A percentile compares a stretch with the other conserved stretches of the same genome.
phyloP scores from a whole-genome alignment of 2,329 filamentous ascomycete species.

The Bipolaris sorokiniana region DNA sequence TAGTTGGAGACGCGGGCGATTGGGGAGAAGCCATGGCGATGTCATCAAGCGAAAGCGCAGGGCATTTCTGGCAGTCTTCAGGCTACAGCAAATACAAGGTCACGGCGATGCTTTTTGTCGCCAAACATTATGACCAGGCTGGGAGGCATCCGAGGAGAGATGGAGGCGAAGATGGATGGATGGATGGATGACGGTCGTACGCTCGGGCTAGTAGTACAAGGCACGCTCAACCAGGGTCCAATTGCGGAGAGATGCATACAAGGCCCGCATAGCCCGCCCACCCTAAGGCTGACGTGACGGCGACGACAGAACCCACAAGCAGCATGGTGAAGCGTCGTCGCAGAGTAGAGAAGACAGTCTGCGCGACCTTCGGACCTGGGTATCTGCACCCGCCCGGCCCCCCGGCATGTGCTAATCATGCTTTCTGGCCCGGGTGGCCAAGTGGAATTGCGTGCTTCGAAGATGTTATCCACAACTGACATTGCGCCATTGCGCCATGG shows the following conservation, averaged over 20 bases:
- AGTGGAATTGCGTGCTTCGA: slow-evolving; percentile 21
- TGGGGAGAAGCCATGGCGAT: slow-evolving; percentile 44
- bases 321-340: too few relatives aligned
- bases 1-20: slow-evolving; percentile 51
- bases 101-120: neutral
- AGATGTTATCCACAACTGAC: slow-evolving; percentile 17
- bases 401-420: slow-evolving; percentile 1
- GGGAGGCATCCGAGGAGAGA: neutral
- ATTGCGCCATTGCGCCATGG: slow-evolving; percentile 21
- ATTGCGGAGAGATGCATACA: slow-evolving; percentile 1
- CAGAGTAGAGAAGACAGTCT: neutral
- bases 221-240: neutral
- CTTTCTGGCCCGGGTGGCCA: neutral
- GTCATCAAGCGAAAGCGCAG: neutral
- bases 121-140: slow-evolving; percentile 1
- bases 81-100: neutral
- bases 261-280: neutral
- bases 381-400: neutral
- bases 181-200: neutral
- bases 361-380: neutral
- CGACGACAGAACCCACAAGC: neutral
- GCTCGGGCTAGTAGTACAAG: neutral
- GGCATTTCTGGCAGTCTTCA: neutral
- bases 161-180: neutral
- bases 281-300: neutral